Conservation (phyloP, 176 grass and related monocot genomes). For the Bromus sterilis region DNA sequence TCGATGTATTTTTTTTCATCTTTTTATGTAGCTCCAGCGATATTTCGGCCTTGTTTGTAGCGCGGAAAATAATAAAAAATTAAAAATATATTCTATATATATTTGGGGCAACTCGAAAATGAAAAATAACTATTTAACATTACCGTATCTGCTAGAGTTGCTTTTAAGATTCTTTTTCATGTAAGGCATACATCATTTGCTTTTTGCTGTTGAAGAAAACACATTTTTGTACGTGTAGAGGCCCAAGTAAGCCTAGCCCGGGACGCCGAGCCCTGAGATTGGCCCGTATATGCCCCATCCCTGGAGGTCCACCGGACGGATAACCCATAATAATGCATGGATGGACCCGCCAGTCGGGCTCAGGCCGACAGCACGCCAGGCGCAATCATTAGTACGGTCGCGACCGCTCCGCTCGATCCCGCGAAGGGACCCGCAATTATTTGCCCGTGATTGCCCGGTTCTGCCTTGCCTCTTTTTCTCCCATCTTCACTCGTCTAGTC, state of each 20-base stretch:
- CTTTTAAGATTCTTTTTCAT: no score
- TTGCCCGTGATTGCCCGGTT: constrained; percentile 42
- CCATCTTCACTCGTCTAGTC: background rate
- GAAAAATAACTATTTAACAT: no score
- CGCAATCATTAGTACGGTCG: constrained; percentile 78
- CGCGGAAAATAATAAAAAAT: no score
- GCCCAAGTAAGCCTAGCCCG: background rate
- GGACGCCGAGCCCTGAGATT: background rate
- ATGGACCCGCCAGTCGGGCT: constrained; percentile 25
- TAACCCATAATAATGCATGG: background rate
- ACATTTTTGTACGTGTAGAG: background rate
- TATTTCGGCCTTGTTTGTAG: no score
- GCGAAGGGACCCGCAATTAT: constrained; percentile 19
- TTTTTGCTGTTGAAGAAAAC: background rate
- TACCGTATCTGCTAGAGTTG: no score
- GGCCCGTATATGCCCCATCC: background rate
- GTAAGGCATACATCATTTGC: background rate
- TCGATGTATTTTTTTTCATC: no score
- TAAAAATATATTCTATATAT: no score
- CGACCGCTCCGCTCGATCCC: background rate
- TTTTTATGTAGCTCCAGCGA: no score
- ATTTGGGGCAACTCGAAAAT: no score
- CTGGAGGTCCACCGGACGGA: background rate
- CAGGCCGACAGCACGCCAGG: constrained; percentile 40
- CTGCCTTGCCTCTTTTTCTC: background rate